Conservation (phyloP, 2,329 filamentous ascomycete genomes). For the Calcarisporium arbuscula region DNA sequence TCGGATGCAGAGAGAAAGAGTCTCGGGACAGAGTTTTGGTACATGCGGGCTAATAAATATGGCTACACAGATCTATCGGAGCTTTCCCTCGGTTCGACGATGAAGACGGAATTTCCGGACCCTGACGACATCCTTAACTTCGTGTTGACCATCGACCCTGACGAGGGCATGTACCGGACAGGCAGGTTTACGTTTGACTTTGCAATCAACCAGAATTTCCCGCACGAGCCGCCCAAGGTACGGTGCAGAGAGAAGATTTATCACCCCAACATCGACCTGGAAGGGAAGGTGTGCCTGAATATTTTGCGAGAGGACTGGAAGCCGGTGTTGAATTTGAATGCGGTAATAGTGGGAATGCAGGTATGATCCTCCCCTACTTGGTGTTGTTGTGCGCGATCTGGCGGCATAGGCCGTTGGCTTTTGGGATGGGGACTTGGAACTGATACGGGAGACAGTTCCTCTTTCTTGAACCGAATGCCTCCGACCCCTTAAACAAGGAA, state of each 20-base stretch:
- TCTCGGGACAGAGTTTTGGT: not conserved
- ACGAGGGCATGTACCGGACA: constrained; percentile 83
- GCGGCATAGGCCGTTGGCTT: not conserved
- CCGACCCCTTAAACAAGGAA: constrained; percentile 97
- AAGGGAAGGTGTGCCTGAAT: constrained; percentile 97
- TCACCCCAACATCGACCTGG: constrained; percentile 96
- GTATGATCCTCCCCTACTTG: constrained; percentile 32
- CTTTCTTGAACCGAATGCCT: constrained; percentile 95
- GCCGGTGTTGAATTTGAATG: constrained; percentile 92
- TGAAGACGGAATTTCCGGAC: constrained; percentile 76
- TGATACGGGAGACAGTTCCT: constrained; percentile 61
- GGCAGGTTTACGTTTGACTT: constrained; percentile 88
- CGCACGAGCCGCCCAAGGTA: constrained; percentile 95
- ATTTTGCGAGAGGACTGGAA: constrained; percentile 99
- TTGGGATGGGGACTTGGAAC: not conserved
- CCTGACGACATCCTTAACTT: constrained; percentile 84
- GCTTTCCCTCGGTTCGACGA: constrained; percentile 69
- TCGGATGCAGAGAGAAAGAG: not conserved
- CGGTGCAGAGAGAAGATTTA: constrained; percentile 98
- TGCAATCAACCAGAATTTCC: constrained; percentile 88
- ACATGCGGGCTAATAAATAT: not conserved
- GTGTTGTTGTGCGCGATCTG: not conserved
- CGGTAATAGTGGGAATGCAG: constrained; percentile 90
- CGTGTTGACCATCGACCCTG: constrained; percentile 71
- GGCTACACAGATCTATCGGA: constrained; percentile 64